Evolutionary conservation across 1,284 basidiomycete genomes (phyloP).

Genomic region (Cryptococcus wingfieldii): DNA sequence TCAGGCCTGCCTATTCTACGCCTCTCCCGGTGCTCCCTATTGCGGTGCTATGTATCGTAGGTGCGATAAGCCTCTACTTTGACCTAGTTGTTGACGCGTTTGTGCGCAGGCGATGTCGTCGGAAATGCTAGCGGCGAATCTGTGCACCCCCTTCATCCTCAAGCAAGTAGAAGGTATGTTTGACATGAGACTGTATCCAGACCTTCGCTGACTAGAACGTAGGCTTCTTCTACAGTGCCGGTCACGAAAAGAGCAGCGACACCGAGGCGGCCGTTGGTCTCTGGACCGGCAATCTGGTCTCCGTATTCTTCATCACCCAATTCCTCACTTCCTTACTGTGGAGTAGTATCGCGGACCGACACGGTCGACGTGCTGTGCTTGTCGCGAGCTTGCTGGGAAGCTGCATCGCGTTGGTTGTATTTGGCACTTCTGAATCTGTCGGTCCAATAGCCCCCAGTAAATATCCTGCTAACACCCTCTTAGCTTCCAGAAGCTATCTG

Average conservation of each 20-base stretch:
- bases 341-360: slow-evolving; percentile 89
- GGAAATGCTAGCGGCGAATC: slow-evolving; percentile 86
- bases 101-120: slow-evolving; percentile 77
- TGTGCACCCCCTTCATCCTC: slow-evolving; percentile 79
- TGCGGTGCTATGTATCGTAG: slow-evolving; percentile 82
- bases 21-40: slow-evolving; percentile 83
- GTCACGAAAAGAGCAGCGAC: slow-evolving; percentile 33
- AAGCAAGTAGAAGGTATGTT: slow-evolving; percentile 83
- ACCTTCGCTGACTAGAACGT: neutral
- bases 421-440: slow-evolving; percentile 73
- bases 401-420: slow-evolving; percentile 58
- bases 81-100: slow-evolving; percentile 6
- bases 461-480: neutral
- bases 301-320: slow-evolving; percentile 54
- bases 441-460: slow-evolving; percentile 6
- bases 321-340: slow-evolving; percentile 89
- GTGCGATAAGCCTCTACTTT: slow-evolving; percentile 30
- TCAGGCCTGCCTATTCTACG: slow-evolving; percentile 54
- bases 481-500: slow-evolving; percentile 73
- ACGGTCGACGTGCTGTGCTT: slow-evolving; percentile 80
- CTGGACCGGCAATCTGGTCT: slow-evolving; percentile 51
- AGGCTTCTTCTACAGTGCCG: slow-evolving; percentile 39
- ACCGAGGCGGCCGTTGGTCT: slow-evolving; percentile 46
- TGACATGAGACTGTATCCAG: neutral
- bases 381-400: slow-evolving; percentile 70